A percentile compares a stretch with the other conserved stretches of the same genome.
Evolutionary conservation across 2,329 filamentous ascomycete genomes (phyloP).

Genomic region (Metarhizium rileyi): DNA sequence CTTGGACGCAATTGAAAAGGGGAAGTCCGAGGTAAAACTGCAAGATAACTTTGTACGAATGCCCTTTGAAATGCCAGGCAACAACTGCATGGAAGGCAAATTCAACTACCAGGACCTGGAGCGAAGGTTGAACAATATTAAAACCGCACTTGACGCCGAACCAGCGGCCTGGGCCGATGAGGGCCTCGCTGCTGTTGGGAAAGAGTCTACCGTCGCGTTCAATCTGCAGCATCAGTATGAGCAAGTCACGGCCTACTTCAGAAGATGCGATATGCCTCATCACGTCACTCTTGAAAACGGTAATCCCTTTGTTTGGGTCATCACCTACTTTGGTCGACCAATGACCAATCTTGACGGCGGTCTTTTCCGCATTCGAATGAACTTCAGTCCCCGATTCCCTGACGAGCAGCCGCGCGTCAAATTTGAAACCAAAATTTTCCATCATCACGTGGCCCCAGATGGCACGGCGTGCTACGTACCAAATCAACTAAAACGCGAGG

Average conservation of each 20-base stretch:
- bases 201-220: constrained; percentile 66
- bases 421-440: constrained; percentile 75
- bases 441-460: constrained; percentile 73
- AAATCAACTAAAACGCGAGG: constrained; percentile 51
- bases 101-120: constrained; percentile 75
- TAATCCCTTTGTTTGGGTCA: constrained; percentile 82
- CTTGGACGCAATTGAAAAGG: constrained; percentile 57
- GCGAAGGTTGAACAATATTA: constrained; percentile 58
- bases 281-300: constrained; percentile 66
- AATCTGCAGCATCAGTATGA: constrained; percentile 79
- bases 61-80: constrained; percentile 65
- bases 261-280: constrained; percentile 59
- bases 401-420: constrained; percentile 77
- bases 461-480: constrained; percentile 78
- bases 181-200: constrained; percentile 51
- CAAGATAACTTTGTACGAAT: constrained; percentile 62
- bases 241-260: constrained; percentile 69
- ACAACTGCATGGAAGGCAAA: constrained; percentile 76
- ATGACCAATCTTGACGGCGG: constrained; percentile 93
- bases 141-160: constrained; percentile 62
- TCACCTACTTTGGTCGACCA: constrained; percentile 84
- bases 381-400: constrained; percentile 77
- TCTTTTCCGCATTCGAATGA: constrained; percentile 71
- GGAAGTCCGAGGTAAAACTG: constrained; percentile 52
- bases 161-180: constrained; percentile 59